Conservation (phyloP, 2,329 filamentous ascomycete species). For the Botryotinia convoluta region DNA sequence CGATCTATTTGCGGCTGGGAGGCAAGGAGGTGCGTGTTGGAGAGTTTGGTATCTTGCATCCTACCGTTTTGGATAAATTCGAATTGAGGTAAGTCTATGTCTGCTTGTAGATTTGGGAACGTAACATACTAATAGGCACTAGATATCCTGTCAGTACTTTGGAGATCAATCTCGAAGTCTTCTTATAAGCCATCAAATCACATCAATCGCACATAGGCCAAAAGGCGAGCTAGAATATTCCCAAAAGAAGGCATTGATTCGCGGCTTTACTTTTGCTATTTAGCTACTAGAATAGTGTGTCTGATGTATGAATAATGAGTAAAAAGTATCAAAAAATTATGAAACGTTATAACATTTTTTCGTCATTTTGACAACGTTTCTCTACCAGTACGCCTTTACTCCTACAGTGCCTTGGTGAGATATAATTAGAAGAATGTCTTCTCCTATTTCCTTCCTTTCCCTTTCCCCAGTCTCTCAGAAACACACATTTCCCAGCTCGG, state of each 20-base stretch:
- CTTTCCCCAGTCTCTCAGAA: neutral
- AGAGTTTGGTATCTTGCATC: conserved; percentile 91
- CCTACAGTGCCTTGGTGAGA: conserved; percentile 28
- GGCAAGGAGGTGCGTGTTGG: conserved; percentile 78
- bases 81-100: conserved; percentile 65
- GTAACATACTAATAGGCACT: conserved; percentile 26
- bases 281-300: conserved; percentile 25
- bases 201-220: neutral
- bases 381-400: conserved; percentile 27
- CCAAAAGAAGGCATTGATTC: neutral
- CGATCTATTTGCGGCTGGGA: conserved; percentile 71
- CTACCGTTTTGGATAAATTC: conserved; percentile 88
- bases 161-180: conserved; percentile 91
- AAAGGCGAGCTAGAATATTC: conserved; percentile 2
- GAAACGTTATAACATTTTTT: neutral
- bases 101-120: neutral
- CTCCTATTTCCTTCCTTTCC: neutral
- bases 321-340: conserved; percentile 12
- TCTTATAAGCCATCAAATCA: conserved; percentile 58
- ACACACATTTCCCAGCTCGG: neutral
- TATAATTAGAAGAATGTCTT: neutral
- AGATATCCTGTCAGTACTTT: conserved; percentile 90
- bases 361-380: neutral
- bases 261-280: neutral
- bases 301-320: conserved; percentile 28